Evolutionary conservation across 345 rosid species (phyloP), one percentile per base, ranked within the genome.

Genomic region (Salix viminalis): DNA sequence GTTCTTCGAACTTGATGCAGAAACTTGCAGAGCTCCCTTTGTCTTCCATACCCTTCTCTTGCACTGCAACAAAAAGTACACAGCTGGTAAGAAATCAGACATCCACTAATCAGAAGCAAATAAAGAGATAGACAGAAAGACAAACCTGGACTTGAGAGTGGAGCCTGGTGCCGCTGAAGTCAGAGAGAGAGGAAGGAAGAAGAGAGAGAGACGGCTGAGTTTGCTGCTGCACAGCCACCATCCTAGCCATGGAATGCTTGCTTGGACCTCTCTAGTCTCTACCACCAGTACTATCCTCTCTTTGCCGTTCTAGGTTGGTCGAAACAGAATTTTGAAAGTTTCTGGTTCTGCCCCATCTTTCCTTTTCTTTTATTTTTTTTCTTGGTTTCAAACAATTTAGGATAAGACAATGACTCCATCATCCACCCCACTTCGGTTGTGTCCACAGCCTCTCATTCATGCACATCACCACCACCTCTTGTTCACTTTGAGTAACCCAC

Each of bases 131-230:
- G 30, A 28, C 34, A 36, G 71, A 60, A 69, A 74, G 39, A 83
- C 34, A 24, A 79, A 91, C 98, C 97, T 91, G 93, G 82, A 89
- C 64, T 60, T 87, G 88, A 61, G 87, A 67, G 76, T 81, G 88
- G 83, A 96, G 91, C 75, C 90, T 88, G 79, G 88, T 84, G 85
- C 98, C 99, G 89, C 77, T 91, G 85, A 93, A 93, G 81, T 93
- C 93, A 73, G 96, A 93, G 24, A 91, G 87, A 78, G 96, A 95
- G 71, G 98, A 90, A 76, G 90, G 84, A 73, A 89, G 90, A 73
- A 86, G 85, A 65, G 93, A 89, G 70, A 95, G 79, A 83, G 94
- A 86, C 78, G 93, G 93, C 73, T 85, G 88, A 48, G 88, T 82
- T 81, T 81, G 85, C 73, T 88, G 94, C 86, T 93, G 99, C 83